Conservation (phyloP, 352 stramenopile species). For the Phytophthora tubulina region DNA sequence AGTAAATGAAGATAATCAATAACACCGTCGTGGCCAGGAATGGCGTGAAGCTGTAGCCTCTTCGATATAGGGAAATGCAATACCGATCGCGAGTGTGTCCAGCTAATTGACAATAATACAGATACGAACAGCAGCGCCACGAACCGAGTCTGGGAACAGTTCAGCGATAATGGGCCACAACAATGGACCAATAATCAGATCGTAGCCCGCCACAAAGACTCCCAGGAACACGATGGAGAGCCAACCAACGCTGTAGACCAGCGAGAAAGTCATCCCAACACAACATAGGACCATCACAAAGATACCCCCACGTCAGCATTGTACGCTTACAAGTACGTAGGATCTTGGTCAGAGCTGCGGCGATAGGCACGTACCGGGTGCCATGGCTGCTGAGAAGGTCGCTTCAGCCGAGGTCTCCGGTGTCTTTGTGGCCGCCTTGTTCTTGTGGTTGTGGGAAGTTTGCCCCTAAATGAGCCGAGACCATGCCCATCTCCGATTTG, state of each 20-base stretch:
- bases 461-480: constrained; percentile 13
- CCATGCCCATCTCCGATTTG: constrained; percentile 5
- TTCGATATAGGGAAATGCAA: not conserved
- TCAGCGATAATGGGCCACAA: not conserved
- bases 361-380: too few species aligned
- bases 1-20: not conserved
- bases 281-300: too few species aligned
- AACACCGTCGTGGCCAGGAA: not conserved
- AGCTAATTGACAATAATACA: not conserved
- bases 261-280: too few species aligned
- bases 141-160: not conserved
- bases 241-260: too few species aligned
- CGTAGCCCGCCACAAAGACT: not conserved
- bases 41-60: not conserved
- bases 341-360: too few species aligned
- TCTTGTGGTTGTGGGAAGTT: not conserved
- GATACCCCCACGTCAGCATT: too few species aligned
- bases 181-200: not conserved
- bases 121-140: not conserved
- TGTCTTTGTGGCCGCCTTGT: not conserved
- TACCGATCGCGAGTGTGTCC: not conserved
- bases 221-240: too few species aligned
- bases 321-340: too few species aligned
- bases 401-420: not conserved
- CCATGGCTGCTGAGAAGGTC: not conserved